Conservation (phyloP, 2,329 filamentous ascomycete genomes). For the Pseudocercospora vitis region DNA sequence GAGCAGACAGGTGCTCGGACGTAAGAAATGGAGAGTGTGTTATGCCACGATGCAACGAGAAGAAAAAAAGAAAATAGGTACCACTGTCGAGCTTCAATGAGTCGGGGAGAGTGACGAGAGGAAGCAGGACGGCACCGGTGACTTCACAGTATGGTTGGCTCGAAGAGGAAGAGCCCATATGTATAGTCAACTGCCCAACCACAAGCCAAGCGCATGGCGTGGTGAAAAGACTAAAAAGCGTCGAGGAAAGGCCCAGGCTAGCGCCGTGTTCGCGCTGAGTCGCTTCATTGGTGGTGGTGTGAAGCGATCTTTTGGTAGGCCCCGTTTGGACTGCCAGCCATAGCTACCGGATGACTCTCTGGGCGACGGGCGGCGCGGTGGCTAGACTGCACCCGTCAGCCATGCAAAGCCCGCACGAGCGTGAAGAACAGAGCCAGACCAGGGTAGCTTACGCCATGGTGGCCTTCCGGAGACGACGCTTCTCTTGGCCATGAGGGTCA, state of each 20-base stretch:
- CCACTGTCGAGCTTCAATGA: not conserved
- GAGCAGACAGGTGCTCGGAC: not conserved
- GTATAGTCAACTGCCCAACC: slow-evolving; percentile 7
- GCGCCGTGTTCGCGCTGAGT: slow-evolving; percentile 6
- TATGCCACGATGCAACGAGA: not conserved
- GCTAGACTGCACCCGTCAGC: not conserved
- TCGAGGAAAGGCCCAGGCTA: not conserved
- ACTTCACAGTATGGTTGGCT: slow-evolving; percentile 6
- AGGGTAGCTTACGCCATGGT: slow-evolving; percentile 5
- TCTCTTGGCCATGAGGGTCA: not conserved
- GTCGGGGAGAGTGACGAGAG: slow-evolving; percentile 1
- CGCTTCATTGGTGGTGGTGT: slow-evolving; percentile 1
- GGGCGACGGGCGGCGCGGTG: not conserved
- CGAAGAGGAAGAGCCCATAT: slow-evolving; percentile 2
- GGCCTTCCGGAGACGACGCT: not conserved
- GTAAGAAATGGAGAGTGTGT: not conserved
- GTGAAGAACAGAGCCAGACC: not conserved
- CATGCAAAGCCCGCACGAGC: not conserved
- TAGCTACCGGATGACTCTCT: not conserved
- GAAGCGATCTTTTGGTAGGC: slow-evolving; percentile 2
- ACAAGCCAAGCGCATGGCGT: slow-evolving; percentile 3
- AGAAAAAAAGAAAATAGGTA: not conserved
- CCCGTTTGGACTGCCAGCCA: slow-evolving; percentile 7
- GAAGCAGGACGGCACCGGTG: slow-evolving; percentile 1
- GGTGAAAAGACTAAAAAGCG: slow-evolving; percentile 1